phyloP scores from a whole-genome alignment of 2,329 filamentous ascomycete genomes.

The Periconia sp. region DNA sequence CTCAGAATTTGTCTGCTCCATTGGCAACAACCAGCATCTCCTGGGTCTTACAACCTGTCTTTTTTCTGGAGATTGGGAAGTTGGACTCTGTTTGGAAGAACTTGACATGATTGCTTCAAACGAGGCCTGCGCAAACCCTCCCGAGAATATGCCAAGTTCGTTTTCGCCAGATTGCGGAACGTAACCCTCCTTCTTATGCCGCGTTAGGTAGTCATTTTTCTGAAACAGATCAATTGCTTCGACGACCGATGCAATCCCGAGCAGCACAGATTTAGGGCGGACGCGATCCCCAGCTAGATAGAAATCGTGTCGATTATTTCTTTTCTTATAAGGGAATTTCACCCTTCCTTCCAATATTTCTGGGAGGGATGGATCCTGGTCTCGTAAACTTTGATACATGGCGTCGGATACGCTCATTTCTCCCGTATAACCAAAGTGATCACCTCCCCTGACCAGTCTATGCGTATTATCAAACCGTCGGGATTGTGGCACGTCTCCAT shows the following conservation, averaged over 20 bases:
- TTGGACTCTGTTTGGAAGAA: background rate
- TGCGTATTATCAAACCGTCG: background rate
- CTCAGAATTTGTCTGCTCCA: background rate
- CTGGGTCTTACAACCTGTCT: background rate
- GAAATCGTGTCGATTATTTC: too few relatives aligned
- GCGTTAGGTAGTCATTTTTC: background rate
- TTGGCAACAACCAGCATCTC: conserved; percentile 16
- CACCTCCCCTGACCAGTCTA: too few relatives aligned
- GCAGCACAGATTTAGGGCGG: background rate
- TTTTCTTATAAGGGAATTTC: too few relatives aligned
- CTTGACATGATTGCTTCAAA: background rate
- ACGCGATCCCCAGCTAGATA: too few relatives aligned
- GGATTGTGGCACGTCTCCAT: background rate
- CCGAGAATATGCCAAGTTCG: background rate
- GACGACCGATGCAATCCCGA: background rate
- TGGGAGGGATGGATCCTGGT: too few relatives aligned
- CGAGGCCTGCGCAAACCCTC: conserved; percentile 10
- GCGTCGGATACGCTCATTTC: too few relatives aligned
- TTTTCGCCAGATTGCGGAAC: background rate
- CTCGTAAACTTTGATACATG: too few relatives aligned
- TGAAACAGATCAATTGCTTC: conserved; percentile 12
- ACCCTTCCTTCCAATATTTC: too few relatives aligned
- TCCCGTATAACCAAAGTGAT: too few relatives aligned
- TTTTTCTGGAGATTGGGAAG: background rate
- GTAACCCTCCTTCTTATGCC: background rate